phyloP scores from a whole-genome alignment of 768 basidiomycete species.

The Suillus variegatus region DNA sequence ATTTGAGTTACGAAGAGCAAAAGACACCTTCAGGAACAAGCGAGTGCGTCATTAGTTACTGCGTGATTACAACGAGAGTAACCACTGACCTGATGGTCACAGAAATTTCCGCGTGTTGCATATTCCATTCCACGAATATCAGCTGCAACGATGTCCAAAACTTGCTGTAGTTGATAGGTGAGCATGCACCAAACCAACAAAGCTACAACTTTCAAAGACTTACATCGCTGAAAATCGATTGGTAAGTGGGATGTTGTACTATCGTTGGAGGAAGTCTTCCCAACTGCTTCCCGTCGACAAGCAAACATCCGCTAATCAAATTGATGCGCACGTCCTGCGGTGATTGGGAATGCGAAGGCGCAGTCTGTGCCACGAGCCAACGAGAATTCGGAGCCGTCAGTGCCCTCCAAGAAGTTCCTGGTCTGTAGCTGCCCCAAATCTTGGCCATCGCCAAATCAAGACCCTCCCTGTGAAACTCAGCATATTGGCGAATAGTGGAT shows the following conservation, averaged over 20 bases:
- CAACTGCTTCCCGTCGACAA: slow-evolving; percentile 29
- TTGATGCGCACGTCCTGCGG: slow-evolving; percentile 28
- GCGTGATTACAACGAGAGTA: background rate
- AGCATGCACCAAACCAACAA: background rate
- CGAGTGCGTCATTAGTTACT: background rate
- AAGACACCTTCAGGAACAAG: slow-evolving; percentile 22
- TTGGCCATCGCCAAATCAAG: slow-evolving; percentile 18
- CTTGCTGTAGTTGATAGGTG: slow-evolving; percentile 18
- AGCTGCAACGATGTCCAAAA: slow-evolving; percentile 23
- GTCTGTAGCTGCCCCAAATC: slow-evolving; percentile 28
- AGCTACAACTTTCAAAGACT: background rate
- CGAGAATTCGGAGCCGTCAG: slow-evolving; percentile 15
- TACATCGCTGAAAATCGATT: slow-evolving; percentile 24
- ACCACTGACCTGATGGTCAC: slow-evolving; percentile 21
- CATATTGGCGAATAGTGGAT: slow-evolving; percentile 5
- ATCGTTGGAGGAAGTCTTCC: slow-evolving; percentile 25
- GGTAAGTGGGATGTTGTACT: slow-evolving; percentile 21
- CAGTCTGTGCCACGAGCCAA: slow-evolving; percentile 27
- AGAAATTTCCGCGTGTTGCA: slow-evolving; percentile 19
- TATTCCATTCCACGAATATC: slow-evolving; percentile 30
- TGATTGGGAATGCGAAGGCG: background rate
- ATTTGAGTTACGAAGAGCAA: slow-evolving; percentile 16
- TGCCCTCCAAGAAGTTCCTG: slow-evolving; percentile 22
- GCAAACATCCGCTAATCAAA: slow-evolving; percentile 26
- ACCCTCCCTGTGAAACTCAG: slow-evolving; percentile 12